Evolutionary conservation across 2,329 filamentous ascomycete species (phyloP), one percentile per base, ranked within the genome.

Genomic region (Colletotrichum godetiae): DNA sequence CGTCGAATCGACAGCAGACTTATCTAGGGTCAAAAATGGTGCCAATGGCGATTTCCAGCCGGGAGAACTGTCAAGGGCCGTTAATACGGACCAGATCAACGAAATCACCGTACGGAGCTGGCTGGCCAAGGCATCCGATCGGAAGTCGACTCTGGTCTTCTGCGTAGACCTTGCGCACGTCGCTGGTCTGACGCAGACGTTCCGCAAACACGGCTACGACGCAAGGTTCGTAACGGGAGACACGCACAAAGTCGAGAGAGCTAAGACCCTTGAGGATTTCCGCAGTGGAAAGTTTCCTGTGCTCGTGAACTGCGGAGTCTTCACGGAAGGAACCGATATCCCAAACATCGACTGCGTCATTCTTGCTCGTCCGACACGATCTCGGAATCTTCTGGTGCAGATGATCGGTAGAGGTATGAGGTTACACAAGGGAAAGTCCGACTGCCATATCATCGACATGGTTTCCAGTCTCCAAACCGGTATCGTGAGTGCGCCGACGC

Each of bases 331-430:
- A 2, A 99, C 97, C 0, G 97, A 99, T 79, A 98, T 99, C 37
- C 97, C 97, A 6, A 98, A 97, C 80, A 94, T 99, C 76, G 97
- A 99, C 84, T 98, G 97, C 79, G 90, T 99, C 29, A 80, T 99
- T 10, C 88, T 99, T 10, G 95, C 93, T 4, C 88, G 97, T 29
- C 97, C 97, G 0, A 99, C 97, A 1, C 92, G 92, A 77, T 98
- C 97, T 19, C 91, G 94, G n/a, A 98, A 98, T 77, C 86, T 99
- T 2, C 89, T 99, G 1, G 91, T 98, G 0, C 97, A 99, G 82
- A 99, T 99, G 97, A 98, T 99, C 74, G 97, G 97, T 0, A 90
- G 97, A 78, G 97, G 97, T 5, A 94, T 99, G 91, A 91, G 97
- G 55, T 84, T 98, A 52, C 89, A 94, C 80, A 87, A 92, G 0